phyloP scores from a whole-genome alignment of 495 filamentous ascomycete species.

The Xylaria scruposa region DNA sequence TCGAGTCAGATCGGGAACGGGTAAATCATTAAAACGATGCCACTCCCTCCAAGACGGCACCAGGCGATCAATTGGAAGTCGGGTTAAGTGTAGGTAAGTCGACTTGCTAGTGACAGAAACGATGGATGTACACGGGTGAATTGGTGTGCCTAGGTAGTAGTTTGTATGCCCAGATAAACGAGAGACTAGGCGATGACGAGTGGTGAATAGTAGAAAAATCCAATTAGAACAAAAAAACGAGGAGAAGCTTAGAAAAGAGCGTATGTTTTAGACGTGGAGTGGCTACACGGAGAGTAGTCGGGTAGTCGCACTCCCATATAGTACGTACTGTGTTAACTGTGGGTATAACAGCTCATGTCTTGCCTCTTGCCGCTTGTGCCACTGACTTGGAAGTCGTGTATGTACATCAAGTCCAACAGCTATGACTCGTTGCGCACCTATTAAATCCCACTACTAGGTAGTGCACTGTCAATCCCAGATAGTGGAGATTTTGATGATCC shows the following conservation, averaged over 20 bases:
- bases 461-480: neutral
- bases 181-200: conserved; percentile 14
- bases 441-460: neutral
- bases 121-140: neutral
- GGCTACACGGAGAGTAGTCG: neutral
- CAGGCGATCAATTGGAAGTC: conserved; percentile 26
- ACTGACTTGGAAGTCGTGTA: neutral
- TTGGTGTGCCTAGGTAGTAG: neutral
- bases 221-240: neutral
- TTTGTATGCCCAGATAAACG: conserved; percentile 25
- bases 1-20: neutral
- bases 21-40: neutral
- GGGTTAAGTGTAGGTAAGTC: neutral
- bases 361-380: neutral
- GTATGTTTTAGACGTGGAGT: neutral
- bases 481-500: neutral
- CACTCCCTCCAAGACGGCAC: conserved; percentile 22
- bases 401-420: neutral
- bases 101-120: neutral
- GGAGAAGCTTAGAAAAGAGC: conserved; percentile 4
- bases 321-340: neutral
- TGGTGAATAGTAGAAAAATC: conserved; percentile 7
- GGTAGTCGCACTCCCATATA: neutral
- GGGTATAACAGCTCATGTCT: neutral
- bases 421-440: conserved; percentile 2